A percentile compares a stretch with the other conserved stretches of the same genome.
These are phyloP conservation scores for Ogataea populi-albae DNA, from an alignment of 805 yeast genomes.

Conservation along the genomic window DNA sequence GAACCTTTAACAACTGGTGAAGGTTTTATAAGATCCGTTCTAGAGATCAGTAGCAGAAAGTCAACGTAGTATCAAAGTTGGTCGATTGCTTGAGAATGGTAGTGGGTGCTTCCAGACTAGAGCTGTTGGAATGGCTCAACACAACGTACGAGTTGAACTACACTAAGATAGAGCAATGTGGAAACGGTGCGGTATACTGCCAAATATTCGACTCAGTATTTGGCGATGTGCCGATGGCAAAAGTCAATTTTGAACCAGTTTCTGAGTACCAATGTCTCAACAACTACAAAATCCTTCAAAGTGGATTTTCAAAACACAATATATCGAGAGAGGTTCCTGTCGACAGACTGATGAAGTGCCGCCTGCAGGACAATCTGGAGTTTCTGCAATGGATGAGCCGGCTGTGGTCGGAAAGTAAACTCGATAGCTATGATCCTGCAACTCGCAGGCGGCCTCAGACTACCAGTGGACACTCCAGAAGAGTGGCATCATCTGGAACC, in stretches of 20 bases:
- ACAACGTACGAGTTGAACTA: conserved; percentile 60
- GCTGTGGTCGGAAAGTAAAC: conserved; percentile 75
- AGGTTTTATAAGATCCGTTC: too few relatives aligned
- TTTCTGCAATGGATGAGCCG: conserved; percentile 88
- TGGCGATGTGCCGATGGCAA: conserved; percentile 76
- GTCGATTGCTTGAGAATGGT: too few relatives aligned
- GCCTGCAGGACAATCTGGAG: conserved; percentile 91
- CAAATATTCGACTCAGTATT: conserved; percentile 85
- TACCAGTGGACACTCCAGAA: conserved; percentile 11
- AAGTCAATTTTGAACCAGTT: conserved; percentile 68
- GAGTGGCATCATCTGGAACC: conserved; percentile 15
- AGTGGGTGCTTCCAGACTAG: conserved; percentile 77
- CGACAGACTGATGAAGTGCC: conserved; percentile 77
- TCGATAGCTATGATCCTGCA: conserved; percentile 70
- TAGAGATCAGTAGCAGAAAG: too few relatives aligned
- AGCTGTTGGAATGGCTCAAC: conserved; percentile 83
- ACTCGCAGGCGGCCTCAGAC: conserved; percentile 44
- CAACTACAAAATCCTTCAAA: conserved; percentile 84
- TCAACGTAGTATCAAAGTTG: too few relatives aligned
- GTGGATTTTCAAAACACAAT: conserved; percentile 66
- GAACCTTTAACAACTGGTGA: too few relatives aligned
- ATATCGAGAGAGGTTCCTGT: conserved; percentile 77
- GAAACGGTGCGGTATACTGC: conserved; percentile 93
- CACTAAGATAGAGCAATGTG: conserved; percentile 86
- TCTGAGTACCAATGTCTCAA: conserved; percentile 73